Conservation (phyloP, 345 rosid species). For the Fremontodendron californicum region DNA sequence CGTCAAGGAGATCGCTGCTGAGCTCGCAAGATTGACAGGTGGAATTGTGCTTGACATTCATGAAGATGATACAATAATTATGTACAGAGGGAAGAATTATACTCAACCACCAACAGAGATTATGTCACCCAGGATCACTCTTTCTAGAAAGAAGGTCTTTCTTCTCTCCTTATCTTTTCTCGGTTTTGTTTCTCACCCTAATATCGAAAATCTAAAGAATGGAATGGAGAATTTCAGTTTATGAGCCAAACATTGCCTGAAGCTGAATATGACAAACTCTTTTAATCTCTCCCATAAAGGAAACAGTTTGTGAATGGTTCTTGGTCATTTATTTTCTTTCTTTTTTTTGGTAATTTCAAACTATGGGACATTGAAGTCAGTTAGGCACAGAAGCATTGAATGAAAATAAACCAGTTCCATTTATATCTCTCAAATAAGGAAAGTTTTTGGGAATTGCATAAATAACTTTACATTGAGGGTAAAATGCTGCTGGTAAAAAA, state of each 20-base stretch:
- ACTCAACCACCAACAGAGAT: slow-evolving; percentile 92
- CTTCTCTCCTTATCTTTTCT: not conserved
- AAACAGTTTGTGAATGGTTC: not conserved
- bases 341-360: not conserved
- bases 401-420: not conserved
- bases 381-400: not conserved
- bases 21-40: slow-evolving; percentile 74
- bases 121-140: slow-evolving; percentile 79
- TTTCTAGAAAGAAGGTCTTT: slow-evolving; percentile 73
- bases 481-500: not conserved
- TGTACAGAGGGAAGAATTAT: slow-evolving; percentile 96
- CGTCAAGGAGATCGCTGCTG: slow-evolving; percentile 83
- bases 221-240: not conserved
- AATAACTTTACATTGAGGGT: not conserved
- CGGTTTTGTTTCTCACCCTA: not conserved
- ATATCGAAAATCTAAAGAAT: not conserved
- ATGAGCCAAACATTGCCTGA: not conserved
- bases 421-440: not conserved
- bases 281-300: not conserved
- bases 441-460: not conserved
- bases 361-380: not conserved
- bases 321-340: not conserved
- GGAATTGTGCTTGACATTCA: slow-evolving; percentile 88
- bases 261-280: not conserved
- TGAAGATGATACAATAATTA: slow-evolving; percentile 74